Percentiles rank a stretch among this genome's conserved stretches.
These are phyloP conservation scores for Penicillium herquei DNA, from an alignment of 495 filamentous ascomycete species.

Conservation along the genomic window DNA sequence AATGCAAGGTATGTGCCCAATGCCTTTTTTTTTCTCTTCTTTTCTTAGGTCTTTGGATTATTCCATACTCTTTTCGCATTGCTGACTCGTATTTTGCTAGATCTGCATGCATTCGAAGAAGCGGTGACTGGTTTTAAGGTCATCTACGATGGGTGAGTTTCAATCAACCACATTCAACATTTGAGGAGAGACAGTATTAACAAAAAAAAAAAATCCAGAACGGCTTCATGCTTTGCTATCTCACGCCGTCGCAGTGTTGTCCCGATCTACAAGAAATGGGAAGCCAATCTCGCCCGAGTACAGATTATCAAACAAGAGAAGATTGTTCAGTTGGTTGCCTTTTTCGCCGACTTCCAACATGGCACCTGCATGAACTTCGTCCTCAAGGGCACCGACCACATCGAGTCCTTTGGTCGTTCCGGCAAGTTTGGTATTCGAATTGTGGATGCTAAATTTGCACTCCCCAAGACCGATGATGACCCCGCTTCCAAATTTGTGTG, in stretches of 20 bases:
- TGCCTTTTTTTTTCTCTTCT: background rate
- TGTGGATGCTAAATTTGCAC: constrained; percentile 84
- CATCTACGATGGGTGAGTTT: constrained; percentile 62
- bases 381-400: constrained; percentile 74
- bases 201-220: constrained; percentile 26
- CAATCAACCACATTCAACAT: too few species aligned
- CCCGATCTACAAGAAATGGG: constrained; percentile 90
- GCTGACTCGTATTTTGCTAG: constrained; percentile 39
- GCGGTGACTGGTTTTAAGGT: constrained; percentile 76
- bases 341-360: constrained; percentile 76
- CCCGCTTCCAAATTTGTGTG: constrained; percentile 68
- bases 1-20: constrained; percentile 32
- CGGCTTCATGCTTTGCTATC: constrained; percentile 72
- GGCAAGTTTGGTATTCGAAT: constrained; percentile 69
- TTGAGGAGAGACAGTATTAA: background rate
- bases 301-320: constrained; percentile 76
- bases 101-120: constrained; percentile 72
- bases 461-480: constrained; percentile 63
- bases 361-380: constrained; percentile 85
- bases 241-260: constrained; percentile 83
- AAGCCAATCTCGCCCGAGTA: constrained; percentile 68
- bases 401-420: constrained; percentile 66
- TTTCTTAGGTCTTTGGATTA: background rate
- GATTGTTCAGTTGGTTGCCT: constrained; percentile 71
- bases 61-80: background rate